phyloP scores from a whole-genome alignment of 345 rosid genomes.

The Cardamine chenopodiifolia region DNA sequence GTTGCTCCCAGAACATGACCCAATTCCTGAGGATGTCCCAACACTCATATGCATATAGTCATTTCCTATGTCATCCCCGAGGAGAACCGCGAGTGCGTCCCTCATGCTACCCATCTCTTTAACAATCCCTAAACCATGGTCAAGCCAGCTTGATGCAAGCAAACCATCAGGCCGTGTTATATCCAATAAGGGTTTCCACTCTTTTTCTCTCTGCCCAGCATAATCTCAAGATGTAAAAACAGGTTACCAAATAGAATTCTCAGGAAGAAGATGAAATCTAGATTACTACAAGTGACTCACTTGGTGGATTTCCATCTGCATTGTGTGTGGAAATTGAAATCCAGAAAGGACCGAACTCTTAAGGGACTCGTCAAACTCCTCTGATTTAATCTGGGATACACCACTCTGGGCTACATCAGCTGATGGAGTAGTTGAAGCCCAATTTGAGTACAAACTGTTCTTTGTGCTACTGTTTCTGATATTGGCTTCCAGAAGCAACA shows the following conservation, averaged over 20 bases:
- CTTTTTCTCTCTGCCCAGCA: constrained; percentile 29
- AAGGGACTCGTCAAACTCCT: constrained; percentile 57
- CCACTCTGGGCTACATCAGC: constrained; percentile 6
- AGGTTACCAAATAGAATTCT: neutral
- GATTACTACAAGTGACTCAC: constrained; percentile 46
- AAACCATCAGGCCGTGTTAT: constrained; percentile 58
- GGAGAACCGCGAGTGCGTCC: constrained; percentile 64
- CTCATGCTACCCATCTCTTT: constrained; percentile 54
- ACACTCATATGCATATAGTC: constrained; percentile 38
- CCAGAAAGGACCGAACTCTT: constrained; percentile 66
- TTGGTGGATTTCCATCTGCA: constrained; percentile 61
- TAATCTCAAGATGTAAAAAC: constrained; percentile 9
- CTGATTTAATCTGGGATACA: constrained; percentile 56
- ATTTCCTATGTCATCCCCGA: constrained; percentile 66
- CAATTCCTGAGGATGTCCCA: constrained; percentile 59
- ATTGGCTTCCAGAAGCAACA: constrained; percentile 81
- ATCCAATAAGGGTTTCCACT: constrained; percentile 33
- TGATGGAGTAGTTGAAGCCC: constrained; percentile 57
- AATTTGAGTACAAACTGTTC: constrained; percentile 65
- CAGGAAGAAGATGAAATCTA: neutral
- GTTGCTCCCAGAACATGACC: constrained; percentile 77
- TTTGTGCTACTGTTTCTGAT: constrained; percentile 59
- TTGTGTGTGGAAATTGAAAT: constrained; percentile 61
- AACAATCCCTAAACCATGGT: constrained; percentile 50
- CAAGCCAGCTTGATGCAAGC: constrained; percentile 79